Percentiles rank a stretch among this genome's conserved stretches.
These are phyloP conservation scores for Rhododendron vialii DNA, from an alignment of 148 eudicot species.

Conservation along the genomic window DNA sequence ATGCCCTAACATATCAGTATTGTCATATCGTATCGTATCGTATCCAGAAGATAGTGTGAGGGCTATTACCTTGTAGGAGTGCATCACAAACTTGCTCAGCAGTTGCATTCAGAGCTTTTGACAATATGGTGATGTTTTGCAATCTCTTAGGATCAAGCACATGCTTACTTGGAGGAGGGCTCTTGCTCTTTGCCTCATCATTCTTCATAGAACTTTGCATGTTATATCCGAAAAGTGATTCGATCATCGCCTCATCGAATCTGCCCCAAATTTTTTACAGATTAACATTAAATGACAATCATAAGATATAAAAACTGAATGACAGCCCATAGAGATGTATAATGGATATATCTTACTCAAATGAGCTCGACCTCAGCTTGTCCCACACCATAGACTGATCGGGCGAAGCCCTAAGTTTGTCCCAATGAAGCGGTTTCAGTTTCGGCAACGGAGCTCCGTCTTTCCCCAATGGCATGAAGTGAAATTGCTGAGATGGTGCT, in stretches of 20 bases:
- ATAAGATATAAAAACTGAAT: background rate
- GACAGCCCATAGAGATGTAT: background rate
- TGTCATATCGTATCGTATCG: background rate
- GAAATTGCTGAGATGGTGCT: constrained; percentile 39
- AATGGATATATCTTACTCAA: constrained; percentile 55
- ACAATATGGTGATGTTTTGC: constrained; percentile 90
- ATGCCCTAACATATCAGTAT: background rate
- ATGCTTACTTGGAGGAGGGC: constrained; percentile 83
- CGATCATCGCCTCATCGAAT: constrained; percentile 93
- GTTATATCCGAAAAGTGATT: constrained; percentile 86
- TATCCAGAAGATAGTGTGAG: background rate
- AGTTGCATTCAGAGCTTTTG: constrained; percentile 79
- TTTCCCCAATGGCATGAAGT: constrained; percentile 50
- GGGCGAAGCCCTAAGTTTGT: constrained; percentile 88
- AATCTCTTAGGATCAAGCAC: constrained; percentile 92
- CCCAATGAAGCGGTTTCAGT: constrained; percentile 98
- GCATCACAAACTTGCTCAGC: constrained; percentile 79
- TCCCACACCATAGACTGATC: constrained; percentile 97
- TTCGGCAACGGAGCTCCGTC: constrained; percentile 81
- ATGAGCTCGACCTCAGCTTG: constrained; percentile 81
- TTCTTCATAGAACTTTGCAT: constrained; percentile 52
- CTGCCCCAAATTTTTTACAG: constrained; percentile 28
- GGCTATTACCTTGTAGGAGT: constrained; percentile 55
- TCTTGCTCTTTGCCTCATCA: constrained; percentile 75
- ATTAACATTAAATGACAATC: background rate